phyloP scores from a whole-genome alignment of 108 stramenopile genomes.

The Stephanodiscus minutulus region DNA sequence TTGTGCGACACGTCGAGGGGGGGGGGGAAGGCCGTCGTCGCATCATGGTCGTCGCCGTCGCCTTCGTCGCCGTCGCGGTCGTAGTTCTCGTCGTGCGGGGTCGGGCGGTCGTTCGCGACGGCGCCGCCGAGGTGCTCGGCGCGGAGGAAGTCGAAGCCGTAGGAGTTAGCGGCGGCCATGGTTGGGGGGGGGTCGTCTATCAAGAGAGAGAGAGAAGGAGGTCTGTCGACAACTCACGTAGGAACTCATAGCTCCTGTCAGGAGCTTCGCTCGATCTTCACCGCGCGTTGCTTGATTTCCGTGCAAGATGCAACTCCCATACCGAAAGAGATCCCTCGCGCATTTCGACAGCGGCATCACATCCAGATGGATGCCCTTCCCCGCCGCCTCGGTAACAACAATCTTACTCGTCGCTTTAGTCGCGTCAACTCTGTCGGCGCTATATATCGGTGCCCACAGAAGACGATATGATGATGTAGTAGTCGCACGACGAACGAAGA shows the following conservation, averaged over 20 bases:
- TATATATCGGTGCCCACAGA: constrained; percentile 5
- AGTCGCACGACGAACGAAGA: too few species aligned
- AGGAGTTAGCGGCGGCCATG: constrained; percentile 48
- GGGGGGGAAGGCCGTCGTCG: constrained; percentile 19
- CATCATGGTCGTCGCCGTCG: not conserved
- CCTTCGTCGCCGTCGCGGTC: constrained; percentile 3
- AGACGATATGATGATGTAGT: not conserved
- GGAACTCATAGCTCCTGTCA: too few species aligned
- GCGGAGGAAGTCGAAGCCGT: constrained; percentile 79
- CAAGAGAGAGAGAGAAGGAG: too few species aligned
- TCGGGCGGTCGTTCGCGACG: too few species aligned
- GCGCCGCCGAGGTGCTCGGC: constrained; percentile 55
- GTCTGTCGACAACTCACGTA: too few species aligned
- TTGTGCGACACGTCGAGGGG: constrained; percentile 59
- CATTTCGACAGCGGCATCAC: not conserved
- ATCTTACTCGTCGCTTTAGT: not conserved
- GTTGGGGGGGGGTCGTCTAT: not conserved
- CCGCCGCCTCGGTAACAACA: constrained; percentile 7
- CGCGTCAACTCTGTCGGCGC: constrained; percentile 8
- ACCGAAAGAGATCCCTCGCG: not conserved
- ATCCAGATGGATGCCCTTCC: constrained; percentile 2
- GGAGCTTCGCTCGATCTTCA: too few species aligned
- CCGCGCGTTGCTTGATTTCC: too few species aligned
- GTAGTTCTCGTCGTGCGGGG: not conserved
- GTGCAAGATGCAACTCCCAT: constrained; percentile 1